A percentile compares a stretch with the other conserved stretches of the same genome.
Evolutionary conservation across 352 stramenopile genomes (phyloP).

Genomic region (Globisporangium viniferum): DNA sequence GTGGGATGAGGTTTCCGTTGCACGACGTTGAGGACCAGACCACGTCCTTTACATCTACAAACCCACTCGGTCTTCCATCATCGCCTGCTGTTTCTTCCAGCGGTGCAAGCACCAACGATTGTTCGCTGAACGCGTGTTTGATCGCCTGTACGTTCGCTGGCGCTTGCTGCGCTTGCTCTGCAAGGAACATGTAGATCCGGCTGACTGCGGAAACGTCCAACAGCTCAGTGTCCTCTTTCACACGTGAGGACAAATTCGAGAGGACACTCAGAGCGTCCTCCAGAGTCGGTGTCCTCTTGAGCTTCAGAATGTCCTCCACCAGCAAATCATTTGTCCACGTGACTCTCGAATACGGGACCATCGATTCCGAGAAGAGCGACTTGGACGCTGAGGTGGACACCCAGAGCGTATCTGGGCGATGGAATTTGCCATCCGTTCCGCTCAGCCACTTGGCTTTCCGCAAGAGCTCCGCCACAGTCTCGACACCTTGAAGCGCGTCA

Average conservation of each 20-base stretch:
- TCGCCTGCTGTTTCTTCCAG: not conserved
- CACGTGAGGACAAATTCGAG: slow-evolving; percentile 22
- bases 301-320: slow-evolving; percentile 30
- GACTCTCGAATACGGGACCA: slow-evolving; percentile 44
- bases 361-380: slow-evolving; percentile 36
- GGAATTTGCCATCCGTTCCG: slow-evolving; percentile 36
- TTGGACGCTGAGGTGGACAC: slow-evolving; percentile 27
- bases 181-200: slow-evolving; percentile 41
- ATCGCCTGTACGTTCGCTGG: slow-evolving; percentile 15
- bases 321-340: slow-evolving; percentile 38
- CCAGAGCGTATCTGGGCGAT: slow-evolving; percentile 43
- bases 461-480: slow-evolving; percentile 4
- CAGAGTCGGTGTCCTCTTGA: slow-evolving; percentile 38
- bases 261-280: slow-evolving; percentile 47
- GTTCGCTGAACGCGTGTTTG: slow-evolving; percentile 23
- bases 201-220: slow-evolving; percentile 25
- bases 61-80: slow-evolving; percentile 1
- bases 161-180: slow-evolving; percentile 21
- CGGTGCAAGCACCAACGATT: slow-evolving; percentile 27
- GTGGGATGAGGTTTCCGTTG: slow-evolving; percentile 25
- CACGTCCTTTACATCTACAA: slow-evolving; percentile 27
- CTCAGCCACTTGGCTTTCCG: slow-evolving; percentile 31
- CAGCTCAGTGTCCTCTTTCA: slow-evolving; percentile 2
- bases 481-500: not conserved
- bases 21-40: slow-evolving; percentile 46